A percentile compares a stretch with the other conserved stretches of the same genome.
phyloP scores from a whole-genome alignment of 208 protist species.

The Vickermania ingenoplastis region DNA sequence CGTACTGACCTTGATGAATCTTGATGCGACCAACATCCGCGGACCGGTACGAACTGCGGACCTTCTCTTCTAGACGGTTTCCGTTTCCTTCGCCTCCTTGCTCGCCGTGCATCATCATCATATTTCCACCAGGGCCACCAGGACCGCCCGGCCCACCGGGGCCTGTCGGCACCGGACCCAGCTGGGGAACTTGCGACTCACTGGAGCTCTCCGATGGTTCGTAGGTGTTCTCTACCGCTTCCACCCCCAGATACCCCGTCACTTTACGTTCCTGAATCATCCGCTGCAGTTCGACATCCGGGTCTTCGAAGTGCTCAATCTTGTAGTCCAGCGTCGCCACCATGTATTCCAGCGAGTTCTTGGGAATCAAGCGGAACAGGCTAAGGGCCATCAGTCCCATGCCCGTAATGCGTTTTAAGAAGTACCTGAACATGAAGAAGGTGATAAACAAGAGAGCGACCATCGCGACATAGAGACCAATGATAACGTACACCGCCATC shows the following conservation, averaged over 20 bases:
- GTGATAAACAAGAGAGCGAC: not conserved
- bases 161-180: not conserved
- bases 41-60: slow-evolving; percentile 5
- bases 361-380: slow-evolving; percentile 25
- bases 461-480: not conserved
- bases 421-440: slow-evolving; percentile 11
- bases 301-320: slow-evolving; percentile 14
- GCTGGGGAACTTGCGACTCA: not conserved
- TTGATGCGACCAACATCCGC: slow-evolving; percentile 16
- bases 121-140: not conserved
- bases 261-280: slow-evolving; percentile 5
- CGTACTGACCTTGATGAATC: slow-evolving; percentile 15
- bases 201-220: not conserved
- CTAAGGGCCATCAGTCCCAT: slow-evolving; percentile 10
- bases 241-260: not conserved
- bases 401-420: slow-evolving; percentile 11
- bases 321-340: not conserved
- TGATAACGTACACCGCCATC: not conserved
- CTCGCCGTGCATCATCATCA: not conserved
- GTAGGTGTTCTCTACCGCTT: not conserved
- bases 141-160: not conserved
- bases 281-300: slow-evolving; percentile 7
- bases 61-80: slow-evolving; percentile 9
- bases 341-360: slow-evolving; percentile 11
- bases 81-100: not conserved